Evolutionary conservation across 2,329 filamentous ascomycete species (phyloP), one percentile per base, ranked within the genome.

Genomic region (Aspergillus sp.): DNA sequence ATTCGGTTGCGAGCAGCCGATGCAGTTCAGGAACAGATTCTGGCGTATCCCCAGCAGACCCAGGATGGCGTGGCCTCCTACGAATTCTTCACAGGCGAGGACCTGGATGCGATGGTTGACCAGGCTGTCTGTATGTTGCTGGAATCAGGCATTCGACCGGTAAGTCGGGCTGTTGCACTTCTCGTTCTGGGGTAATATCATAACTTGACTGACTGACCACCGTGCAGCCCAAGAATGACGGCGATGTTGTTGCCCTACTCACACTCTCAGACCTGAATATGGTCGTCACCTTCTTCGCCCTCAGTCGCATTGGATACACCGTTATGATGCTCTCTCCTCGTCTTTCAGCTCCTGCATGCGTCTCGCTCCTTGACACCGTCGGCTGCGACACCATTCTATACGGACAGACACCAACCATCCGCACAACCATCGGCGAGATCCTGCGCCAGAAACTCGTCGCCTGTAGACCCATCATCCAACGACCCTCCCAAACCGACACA

Each of bases 271-370:
- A 79, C 49, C 62, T 80, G 4, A 71, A 73, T 13, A 80, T 76
- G 66, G 68, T 78, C 7, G 60, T 78, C 53, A 72, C 74, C 6
- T 73, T 79, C 47, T 78, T 80, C 50, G 78, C 77, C 9, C 66
- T 80, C 8, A 76, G 73, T 55, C 70, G 77, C n/a, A 61, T 80
- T 5, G 78, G 78, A 24, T 79, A 76, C 55, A 76, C 72, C 12
- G 69, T 75, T 6, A 71, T 80, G 66, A 75, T 74, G 54, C 65
- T 80, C 24, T 80, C 77, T 3, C 74, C 75, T 32, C 74, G 78
- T 20, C 66, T 80, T 5, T 74, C 76, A 11, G 64, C 73, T 1
- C 64, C 70, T 1, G 77, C 77, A 20, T 78, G 73, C 52, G 67
- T 77, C 4, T 73, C 73, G 5, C 64, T 80, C 8, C 66, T 80